Evolutionary conservation across 768 basidiomycete species (phyloP), one percentile per base, ranked within the genome.

Genomic region (Termitomyces sp.): DNA sequence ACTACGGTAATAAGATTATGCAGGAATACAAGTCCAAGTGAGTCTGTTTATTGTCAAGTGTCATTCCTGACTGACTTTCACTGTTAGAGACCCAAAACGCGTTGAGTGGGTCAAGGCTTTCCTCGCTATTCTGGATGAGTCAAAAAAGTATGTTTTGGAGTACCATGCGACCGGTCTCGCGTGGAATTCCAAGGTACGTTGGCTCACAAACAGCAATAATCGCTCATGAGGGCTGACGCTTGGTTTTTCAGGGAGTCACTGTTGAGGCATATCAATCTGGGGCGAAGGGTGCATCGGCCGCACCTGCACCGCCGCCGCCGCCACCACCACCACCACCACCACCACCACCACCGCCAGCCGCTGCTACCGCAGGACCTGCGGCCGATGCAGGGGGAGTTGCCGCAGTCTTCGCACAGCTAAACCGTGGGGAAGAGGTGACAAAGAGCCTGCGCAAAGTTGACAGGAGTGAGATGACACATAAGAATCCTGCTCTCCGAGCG

Each of bases 381-480:
- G 72, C 78, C 15, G 50, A 75, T 12, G 72, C 71, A 3, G 83
- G 83, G 2, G 87, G 88, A 13, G 79, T 81, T 16, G 84, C 85
- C 12, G 90, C 90, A 4, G 90, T 99, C 26, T 95, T 99, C 56
- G 92, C 94, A 1, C 83, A 93, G 55, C 74, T 99, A 47, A 98
- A 98, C 68, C 82, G 88, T 42, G 95, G 96, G 0, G 90, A 86
- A 60, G 86, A 88, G 4, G 87, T 99, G 34, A 98, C 96, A 6
- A 91, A 90, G 68, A 87, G 90, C 12, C 71, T 99, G 64, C 86
- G 89, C 63, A 98, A 97, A 70, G 97, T 99, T 29, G 92, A 94
- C 68, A 89, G 86, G 77, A 94, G 91, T 61, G 89, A 98, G 71
- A 95, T 96, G 94, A 98, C 94, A 3, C 97, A 99, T 78, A 98